A percentile compares a stretch with the other conserved stretches of the same genome.
phyloP scores from a whole-genome alignment of 2,329 filamentous ascomycete species.

The Whalleya microplaca region DNA sequence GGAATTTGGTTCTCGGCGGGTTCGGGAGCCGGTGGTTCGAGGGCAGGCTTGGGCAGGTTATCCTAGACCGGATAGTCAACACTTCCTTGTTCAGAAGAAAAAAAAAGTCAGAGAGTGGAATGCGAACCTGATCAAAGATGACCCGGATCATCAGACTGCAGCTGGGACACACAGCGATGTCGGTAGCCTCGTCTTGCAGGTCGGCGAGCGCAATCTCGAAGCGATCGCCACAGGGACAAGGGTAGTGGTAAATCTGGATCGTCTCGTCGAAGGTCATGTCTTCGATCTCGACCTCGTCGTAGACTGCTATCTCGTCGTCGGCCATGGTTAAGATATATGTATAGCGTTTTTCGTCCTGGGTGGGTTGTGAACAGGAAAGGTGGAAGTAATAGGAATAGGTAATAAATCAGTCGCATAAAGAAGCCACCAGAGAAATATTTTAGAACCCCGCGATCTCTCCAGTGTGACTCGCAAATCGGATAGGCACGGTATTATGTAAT shows the following conservation, averaged over 20 bases:
- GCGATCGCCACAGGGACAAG: constrained; percentile 94
- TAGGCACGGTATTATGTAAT: constrained; percentile 5
- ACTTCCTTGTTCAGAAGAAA: neutral
- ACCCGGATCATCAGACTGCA: constrained; percentile 97
- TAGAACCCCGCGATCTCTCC: constrained; percentile 17
- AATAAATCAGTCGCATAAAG: constrained; percentile 4
- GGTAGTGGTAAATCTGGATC: constrained; percentile 90
- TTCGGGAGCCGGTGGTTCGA: constrained; percentile 31
- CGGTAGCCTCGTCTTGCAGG: constrained; percentile 78
- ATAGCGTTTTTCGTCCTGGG: neutral
- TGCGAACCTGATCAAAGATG: constrained; percentile 80
- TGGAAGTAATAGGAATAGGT: constrained; percentile 1
- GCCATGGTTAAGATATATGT: constrained; percentile 62
- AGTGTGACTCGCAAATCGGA: constrained; percentile 12
- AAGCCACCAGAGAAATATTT: neutral
- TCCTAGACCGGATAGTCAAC: constrained; percentile 28
- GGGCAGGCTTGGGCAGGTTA: constrained; percentile 35
- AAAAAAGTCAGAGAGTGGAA: neutral
- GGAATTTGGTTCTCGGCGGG: constrained; percentile 32
- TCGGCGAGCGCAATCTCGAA: constrained; percentile 90
- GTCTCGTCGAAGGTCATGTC: constrained; percentile 90
- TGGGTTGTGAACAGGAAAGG: neutral
- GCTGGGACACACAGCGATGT: constrained; percentile 96
- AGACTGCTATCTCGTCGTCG: constrained; percentile 72
- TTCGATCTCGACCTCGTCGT: constrained; percentile 98